These are phyloP conservation scores for Fusarium sp. DNA, from an alignment of 2,329 filamentous ascomycete species.

Conservation along the genomic window DNA sequence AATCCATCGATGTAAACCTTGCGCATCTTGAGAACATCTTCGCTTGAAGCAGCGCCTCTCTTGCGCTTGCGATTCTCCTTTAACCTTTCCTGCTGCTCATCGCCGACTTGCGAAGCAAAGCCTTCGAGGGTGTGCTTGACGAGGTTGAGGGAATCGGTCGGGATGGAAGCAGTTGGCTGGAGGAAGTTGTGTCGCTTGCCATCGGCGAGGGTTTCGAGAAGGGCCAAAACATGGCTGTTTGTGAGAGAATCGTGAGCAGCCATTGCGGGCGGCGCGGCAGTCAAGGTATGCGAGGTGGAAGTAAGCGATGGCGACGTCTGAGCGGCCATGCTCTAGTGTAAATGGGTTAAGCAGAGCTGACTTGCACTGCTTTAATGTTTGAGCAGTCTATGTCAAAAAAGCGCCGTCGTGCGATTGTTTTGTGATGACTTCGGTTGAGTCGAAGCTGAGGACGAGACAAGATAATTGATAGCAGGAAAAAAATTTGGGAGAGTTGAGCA, in stretches of 20 bases:
- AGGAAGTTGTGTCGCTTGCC: constrained; percentile 78
- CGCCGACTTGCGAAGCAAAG: constrained; percentile 78
- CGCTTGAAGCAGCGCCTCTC: constrained; percentile 63
- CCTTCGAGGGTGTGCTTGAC: constrained; percentile 85
- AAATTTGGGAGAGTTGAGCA: constrained; percentile 41
- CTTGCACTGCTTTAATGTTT: constrained; percentile 20
- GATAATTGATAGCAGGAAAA: constrained; percentile 38
- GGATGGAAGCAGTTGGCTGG: constrained; percentile 74
- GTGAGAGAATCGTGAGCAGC: constrained; percentile 52
- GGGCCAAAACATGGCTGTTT: constrained; percentile 57
- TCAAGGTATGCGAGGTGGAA: constrained; percentile 73
- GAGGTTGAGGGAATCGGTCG: constrained; percentile 75
- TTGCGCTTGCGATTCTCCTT: constrained; percentile 83
- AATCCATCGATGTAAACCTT: constrained; percentile 90
- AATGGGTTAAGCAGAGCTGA: constrained; percentile 24
- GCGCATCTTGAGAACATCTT: constrained; percentile 76
- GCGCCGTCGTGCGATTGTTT: constrained; percentile 1
- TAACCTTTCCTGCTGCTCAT: constrained; percentile 75
- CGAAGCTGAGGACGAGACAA: constrained; percentile 32
- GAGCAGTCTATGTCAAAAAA: not conserved
- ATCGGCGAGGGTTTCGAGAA: constrained; percentile 68
- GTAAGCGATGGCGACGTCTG: constrained; percentile 69
- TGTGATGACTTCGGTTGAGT: constrained; percentile 18
- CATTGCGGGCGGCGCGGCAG: constrained; percentile 60
- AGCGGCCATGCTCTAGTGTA: constrained; percentile 50